phyloP scores from a whole-genome alignment of 2,329 filamentous ascomycete genomes.

The Apiospora arundinis region DNA sequence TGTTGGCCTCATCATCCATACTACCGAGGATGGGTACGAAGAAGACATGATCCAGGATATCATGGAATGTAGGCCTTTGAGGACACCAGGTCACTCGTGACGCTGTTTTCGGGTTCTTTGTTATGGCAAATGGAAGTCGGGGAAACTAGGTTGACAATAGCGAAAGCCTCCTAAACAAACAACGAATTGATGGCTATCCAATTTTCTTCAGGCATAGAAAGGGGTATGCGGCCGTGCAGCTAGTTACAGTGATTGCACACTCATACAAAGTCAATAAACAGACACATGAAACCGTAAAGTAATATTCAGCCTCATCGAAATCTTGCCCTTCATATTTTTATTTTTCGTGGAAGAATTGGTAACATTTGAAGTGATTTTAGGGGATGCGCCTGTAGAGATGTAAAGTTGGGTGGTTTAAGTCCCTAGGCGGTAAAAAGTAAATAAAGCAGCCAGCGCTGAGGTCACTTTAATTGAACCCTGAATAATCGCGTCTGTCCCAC shows the following conservation, averaged over 20 bases:
- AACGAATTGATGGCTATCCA: background rate
- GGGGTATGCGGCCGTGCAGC: background rate
- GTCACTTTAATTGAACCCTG: conserved; percentile 6
- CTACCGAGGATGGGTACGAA: background rate
- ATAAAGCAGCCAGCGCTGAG: background rate
- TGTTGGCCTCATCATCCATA: background rate
- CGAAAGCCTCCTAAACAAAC: background rate
- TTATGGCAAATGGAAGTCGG: background rate
- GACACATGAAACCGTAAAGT: too few species aligned
- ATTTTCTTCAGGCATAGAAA: background rate
- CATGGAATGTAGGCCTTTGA: background rate
- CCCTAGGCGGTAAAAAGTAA: conserved; percentile 15
- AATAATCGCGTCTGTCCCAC: background rate
- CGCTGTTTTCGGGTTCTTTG: background rate
- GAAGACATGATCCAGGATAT: background rate
- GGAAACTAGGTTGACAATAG: background rate
- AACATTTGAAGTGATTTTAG: background rate
- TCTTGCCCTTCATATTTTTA: background rate
- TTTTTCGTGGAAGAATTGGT: background rate
- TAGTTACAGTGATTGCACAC: background rate
- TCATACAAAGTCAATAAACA: too few species aligned
- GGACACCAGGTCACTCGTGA: background rate
- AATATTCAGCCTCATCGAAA: too few species aligned
- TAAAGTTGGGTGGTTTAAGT: background rate
- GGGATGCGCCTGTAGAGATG: background rate